Base-by-base conservation (phyloP, 2,329 filamentous ascomycete genomes). In the Mollisia scopiformis region DNA sequence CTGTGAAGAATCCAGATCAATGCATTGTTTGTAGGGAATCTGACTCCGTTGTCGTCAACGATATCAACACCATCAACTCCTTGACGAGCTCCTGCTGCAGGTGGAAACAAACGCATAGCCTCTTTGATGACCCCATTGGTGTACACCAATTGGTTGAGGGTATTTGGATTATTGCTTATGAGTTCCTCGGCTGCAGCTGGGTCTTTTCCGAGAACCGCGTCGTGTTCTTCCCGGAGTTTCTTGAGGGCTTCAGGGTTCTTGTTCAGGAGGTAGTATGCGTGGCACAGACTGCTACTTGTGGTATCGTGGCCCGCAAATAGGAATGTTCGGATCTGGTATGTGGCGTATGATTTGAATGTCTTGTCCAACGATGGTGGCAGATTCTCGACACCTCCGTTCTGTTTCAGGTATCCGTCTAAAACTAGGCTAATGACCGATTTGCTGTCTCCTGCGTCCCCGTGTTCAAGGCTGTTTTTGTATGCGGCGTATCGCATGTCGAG, bases 71-170 rank as follows among this genome's bases (percentile, higher is more conserved):
- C 65, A 21, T 49, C 21, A 7, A 41, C 37, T 11, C 68, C 68
- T 6, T 43, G 19, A 13, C 69, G 61, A 5, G 62, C 57, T 10
- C 37, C 58, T 6, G 59, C 51, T 4, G 66, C 70, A 3, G 66
- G 58, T 16, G 67, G 68, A 46, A 63, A 67, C 0, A 69, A 53
- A 2, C 68, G 58, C 13, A 69, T 61, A 1, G 59, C 60, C 57
- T 71, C 68, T 47, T 69, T 70, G 37, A 70, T 58, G 2, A 69
- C 64, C 5, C 64, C 66, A 10, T n/a, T 58, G 2, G 67, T 66
- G 49, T 66, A 68, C 6, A 64, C 61, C 6, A 71, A 43, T 33
- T 58, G 25, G 41, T 68, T 68, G 10, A 64, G 55, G 21, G 69
- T 58, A 14, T 59, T 55, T 10, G 68, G 66, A 3, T 63, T 39